phyloP scores from a whole-genome alignment of 1,284 basidiomycete species.

The Leccinum solheimii region DNA sequence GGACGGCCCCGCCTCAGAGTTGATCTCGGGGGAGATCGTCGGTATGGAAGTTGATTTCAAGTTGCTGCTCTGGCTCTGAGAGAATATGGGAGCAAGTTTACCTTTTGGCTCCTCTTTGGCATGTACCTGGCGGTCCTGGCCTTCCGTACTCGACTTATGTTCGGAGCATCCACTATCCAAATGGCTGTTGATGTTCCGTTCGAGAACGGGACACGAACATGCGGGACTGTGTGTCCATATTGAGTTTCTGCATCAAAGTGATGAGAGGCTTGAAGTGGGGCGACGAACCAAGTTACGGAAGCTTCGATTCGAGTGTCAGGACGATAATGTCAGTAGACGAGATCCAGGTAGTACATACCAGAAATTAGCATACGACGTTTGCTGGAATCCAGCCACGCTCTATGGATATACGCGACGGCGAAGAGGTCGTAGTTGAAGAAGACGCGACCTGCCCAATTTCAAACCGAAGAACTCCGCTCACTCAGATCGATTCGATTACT shows the following conservation, averaged over 20 bases:
- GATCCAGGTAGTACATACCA: constrained; percentile 6
- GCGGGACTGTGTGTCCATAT: constrained; percentile 40
- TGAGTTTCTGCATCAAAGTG: neutral
- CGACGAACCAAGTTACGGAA: constrained; percentile 30
- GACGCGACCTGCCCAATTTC: neutral
- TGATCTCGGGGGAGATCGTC: constrained; percentile 1
- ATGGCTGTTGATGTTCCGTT: constrained; percentile 47
- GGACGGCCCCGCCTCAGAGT: constrained; percentile 9
- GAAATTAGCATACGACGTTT: constrained; percentile 16
- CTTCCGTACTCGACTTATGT: constrained; percentile 6
- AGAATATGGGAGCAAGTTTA: constrained; percentile 36
- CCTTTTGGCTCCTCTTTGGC: constrained; percentile 14
- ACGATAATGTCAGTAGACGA: neutral
- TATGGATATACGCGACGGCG: neutral
- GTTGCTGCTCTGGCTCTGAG: constrained; percentile 21
- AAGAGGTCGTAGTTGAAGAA: neutral
- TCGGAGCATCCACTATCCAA: constrained; percentile 47
- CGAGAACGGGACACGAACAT: constrained; percentile 43
- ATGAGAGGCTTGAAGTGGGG: neutral
- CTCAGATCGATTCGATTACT: neutral
- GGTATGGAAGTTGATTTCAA: neutral
- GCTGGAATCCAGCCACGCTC: neutral
- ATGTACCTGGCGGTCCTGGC: neutral
- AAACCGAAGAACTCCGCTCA: neutral
- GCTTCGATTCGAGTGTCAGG: constrained; percentile 6